Conservation (phyloP, 345 rosid species). For the Camelina hispida region DNA sequence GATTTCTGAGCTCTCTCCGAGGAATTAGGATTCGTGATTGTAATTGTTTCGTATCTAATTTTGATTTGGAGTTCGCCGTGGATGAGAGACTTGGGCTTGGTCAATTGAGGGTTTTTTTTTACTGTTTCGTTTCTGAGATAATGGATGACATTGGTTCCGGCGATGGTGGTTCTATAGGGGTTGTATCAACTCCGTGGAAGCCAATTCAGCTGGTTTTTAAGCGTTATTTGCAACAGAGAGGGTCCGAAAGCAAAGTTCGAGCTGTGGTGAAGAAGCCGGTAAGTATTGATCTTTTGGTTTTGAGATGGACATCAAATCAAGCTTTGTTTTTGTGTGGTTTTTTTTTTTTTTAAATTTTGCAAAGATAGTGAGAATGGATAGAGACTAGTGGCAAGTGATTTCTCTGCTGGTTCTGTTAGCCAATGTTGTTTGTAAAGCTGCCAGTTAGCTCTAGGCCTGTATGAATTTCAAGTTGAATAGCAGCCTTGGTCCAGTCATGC, state of each 20-base stretch:
- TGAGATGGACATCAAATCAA: neutral
- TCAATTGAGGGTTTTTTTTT: conserved; percentile 47
- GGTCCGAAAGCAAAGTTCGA: conserved; percentile 48
- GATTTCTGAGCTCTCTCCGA: conserved; percentile 35
- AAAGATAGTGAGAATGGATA: conserved; percentile 2
- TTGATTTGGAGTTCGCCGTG: conserved; percentile 9
- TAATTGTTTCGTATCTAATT: conserved; percentile 17
- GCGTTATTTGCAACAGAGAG: conserved; percentile 46
- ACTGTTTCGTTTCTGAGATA: conserved; percentile 44
- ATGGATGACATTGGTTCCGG: conserved; percentile 70
- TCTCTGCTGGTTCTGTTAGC: neutral
- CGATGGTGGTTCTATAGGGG: conserved; percentile 45
- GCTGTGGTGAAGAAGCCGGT: conserved; percentile 73
- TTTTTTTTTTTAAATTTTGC: conserved; percentile 4
- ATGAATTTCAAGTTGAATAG: neutral
- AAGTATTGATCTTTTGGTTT: conserved; percentile 44
- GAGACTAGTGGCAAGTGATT: conserved; percentile 4
- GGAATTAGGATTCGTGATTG: conserved; percentile 44
- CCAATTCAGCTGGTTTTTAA: conserved; percentile 75
- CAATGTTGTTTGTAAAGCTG: conserved; percentile 18
- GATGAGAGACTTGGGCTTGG: conserved; percentile 49
- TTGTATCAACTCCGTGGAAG: conserved; percentile 56
- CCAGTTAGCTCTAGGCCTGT: conserved; percentile 25
- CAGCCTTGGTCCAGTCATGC: conserved; percentile 18
- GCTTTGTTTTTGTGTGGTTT: conserved; percentile 3